Evolutionary conservation across 352 stramenopile genomes (phyloP).

Genomic region (Phytophthora colocasiae): DNA sequence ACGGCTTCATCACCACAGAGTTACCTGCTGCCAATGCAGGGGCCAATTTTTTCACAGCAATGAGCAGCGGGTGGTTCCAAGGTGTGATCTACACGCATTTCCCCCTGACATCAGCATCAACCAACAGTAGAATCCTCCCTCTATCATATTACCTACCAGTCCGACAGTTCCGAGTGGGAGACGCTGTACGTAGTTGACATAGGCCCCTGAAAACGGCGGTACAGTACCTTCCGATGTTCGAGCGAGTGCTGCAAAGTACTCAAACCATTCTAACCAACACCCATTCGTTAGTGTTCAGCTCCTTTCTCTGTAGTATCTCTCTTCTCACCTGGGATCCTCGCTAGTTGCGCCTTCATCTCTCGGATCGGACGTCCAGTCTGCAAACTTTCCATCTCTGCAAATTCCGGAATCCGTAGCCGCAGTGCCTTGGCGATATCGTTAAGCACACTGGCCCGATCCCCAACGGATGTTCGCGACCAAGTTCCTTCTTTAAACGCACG

Average conservation of each 20-base stretch:
- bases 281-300: constrained; percentile 1
- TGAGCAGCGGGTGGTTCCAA: constrained; percentile 86
- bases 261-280: constrained; percentile 68
- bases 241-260: constrained; percentile 84
- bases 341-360: constrained; percentile 64
- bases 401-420: constrained; percentile 47
- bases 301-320: background rate
- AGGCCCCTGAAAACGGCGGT: constrained; percentile 61
- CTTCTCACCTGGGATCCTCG: constrained; percentile 44
- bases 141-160: constrained; percentile 28
- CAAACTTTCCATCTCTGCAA: constrained; percentile 64
- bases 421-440: constrained; percentile 48
- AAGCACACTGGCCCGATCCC: constrained; percentile 48
- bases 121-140: background rate
- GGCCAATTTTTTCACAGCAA: constrained; percentile 77
- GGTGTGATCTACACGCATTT: constrained; percentile 61
- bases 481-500: constrained; percentile 39
- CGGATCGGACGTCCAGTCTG: constrained; percentile 69
- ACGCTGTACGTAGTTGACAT: constrained; percentile 66
- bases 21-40: constrained; percentile 78
- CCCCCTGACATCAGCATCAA: background rate
- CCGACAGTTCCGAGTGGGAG: constrained; percentile 71
- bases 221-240: constrained; percentile 71
- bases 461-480: constrained; percentile 43
- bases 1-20: constrained; percentile 88